Conservation (phyloP, 2,329 filamentous ascomycete species). For the Aspergillus sp. region DNA sequence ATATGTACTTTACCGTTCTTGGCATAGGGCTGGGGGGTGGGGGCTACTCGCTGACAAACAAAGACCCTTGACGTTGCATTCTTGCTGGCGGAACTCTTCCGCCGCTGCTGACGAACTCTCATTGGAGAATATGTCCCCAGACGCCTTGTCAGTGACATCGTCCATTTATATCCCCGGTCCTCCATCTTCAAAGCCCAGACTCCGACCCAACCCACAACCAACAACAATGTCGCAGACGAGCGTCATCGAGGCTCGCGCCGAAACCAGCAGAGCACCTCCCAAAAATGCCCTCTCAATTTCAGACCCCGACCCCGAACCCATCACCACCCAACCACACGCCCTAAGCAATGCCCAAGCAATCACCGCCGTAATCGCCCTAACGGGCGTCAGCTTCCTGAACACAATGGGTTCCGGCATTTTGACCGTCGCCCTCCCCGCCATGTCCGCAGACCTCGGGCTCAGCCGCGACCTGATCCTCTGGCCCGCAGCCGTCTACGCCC, state of each 20-base stretch:
- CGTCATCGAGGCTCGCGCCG: neutral
- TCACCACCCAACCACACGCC: neutral
- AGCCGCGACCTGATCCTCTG: constrained; percentile 21
- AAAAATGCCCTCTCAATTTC: neutral
- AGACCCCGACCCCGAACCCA: neutral
- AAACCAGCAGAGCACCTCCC: neutral
- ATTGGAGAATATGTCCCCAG: too few species aligned
- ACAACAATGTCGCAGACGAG: neutral
- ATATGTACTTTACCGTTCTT: too few species aligned
- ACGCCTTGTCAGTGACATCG: too few species aligned
- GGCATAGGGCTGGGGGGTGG: too few species aligned
- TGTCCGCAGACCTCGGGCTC: constrained; percentile 33
- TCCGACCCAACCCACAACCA: too few species aligned
- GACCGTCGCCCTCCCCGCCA: constrained; percentile 34
- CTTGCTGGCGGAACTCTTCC: too few species aligned
- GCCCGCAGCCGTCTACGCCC: constrained; percentile 21
- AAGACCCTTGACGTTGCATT: too few species aligned
- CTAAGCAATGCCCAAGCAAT: constrained; percentile 6
- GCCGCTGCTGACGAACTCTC: too few species aligned
- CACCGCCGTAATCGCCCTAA: constrained; percentile 31
- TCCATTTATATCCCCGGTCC: too few species aligned
- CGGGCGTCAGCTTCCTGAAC: constrained; percentile 35
- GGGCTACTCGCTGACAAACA: too few species aligned
- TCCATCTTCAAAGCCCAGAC: too few species aligned
- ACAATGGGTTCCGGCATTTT: constrained; percentile 37